These are phyloP conservation scores for Globisporangium cylindrosporum DNA, from an alignment of 352 stramenopile genomes.

Conservation along the genomic window DNA sequence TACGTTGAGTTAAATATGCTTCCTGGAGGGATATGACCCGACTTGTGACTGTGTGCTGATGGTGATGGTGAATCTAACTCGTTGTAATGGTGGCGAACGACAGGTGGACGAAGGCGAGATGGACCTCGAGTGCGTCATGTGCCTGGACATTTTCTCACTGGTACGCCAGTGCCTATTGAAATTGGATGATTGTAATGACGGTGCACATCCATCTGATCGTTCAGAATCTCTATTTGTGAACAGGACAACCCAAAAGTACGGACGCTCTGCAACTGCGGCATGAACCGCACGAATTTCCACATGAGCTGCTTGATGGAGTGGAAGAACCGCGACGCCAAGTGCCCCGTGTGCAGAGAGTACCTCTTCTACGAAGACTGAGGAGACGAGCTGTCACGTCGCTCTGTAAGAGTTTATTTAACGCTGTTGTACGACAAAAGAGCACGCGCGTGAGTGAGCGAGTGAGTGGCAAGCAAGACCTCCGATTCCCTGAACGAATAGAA, in stretches of 20 bases:
- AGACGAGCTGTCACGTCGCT: background rate
- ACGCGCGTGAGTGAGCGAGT: background rate
- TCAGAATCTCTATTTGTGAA: background rate
- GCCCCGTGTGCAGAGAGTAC: conserved; percentile 81
- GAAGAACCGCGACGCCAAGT: conserved; percentile 82
- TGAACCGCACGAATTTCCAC: conserved; percentile 90
- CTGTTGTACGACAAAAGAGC: background rate
- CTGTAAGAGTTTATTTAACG: background rate
- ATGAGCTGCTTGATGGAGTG: conserved; percentile 87
- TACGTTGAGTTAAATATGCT: conserved; percentile 16
- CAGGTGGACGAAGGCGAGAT: conserved; percentile 56
- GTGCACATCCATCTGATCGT: background rate
- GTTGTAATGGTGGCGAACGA: background rate
- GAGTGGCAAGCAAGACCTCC: background rate
- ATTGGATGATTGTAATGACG: too few species aligned
- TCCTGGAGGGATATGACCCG: background rate
- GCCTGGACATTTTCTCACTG: conserved; percentile 65
- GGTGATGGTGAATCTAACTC: conserved; percentile 6
- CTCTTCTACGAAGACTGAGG: conserved; percentile 81
- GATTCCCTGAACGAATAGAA: background rate
- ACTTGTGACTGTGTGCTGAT: conserved; percentile 6
- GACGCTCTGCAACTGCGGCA: conserved; percentile 83
- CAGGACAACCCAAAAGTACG: conserved; percentile 78
- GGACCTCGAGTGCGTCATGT: conserved; percentile 88
- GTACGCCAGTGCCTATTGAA: conserved; percentile 16